Evolutionary conservation across 495 filamentous ascomycete species (phyloP).

Genomic region (Glonium stellatum): DNA sequence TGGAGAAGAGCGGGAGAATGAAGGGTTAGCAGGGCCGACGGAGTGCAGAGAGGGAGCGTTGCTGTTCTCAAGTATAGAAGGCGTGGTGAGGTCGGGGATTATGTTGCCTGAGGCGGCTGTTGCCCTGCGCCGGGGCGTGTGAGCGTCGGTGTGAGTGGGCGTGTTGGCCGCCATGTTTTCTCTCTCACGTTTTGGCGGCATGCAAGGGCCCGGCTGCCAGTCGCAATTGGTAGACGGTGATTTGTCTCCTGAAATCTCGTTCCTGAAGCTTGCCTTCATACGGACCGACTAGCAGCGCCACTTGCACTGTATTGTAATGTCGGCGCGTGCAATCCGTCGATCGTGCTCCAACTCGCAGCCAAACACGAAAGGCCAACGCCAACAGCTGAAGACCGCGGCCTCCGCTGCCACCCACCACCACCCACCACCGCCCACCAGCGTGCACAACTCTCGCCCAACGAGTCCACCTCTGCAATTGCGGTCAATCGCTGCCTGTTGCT

Average conservation of each 20-base stretch:
- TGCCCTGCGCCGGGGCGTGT: too few relatives aligned
- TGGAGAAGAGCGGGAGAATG: too few relatives aligned
- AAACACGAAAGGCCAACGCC: background rate
- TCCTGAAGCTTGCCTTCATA: background rate
- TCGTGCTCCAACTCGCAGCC: background rate
- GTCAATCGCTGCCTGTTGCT: too few relatives aligned
- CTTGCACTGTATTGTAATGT: background rate
- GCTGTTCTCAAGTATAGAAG: background rate
- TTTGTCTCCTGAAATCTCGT: constrained; percentile 1
- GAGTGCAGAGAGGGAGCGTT: background rate
- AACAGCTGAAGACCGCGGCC: too few relatives aligned
- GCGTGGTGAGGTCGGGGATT: background rate
- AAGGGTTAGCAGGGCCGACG: too few relatives aligned
- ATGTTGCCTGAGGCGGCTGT: too few relatives aligned
- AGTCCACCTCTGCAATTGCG: too few relatives aligned
- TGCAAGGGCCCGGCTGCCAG: background rate
- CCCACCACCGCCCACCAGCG: too few relatives aligned
- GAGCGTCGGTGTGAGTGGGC: too few relatives aligned
- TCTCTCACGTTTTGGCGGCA: background rate
- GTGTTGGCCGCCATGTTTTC: background rate
- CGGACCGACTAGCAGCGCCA: background rate
- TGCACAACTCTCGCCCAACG: too few relatives aligned
- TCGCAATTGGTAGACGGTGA: background rate
- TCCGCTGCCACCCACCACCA: too few relatives aligned
- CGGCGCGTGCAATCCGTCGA: background rate